Base-by-base conservation (phyloP, 202 grass and related monocot species). In the Bolboschoenoplectus hybrid region DNA sequence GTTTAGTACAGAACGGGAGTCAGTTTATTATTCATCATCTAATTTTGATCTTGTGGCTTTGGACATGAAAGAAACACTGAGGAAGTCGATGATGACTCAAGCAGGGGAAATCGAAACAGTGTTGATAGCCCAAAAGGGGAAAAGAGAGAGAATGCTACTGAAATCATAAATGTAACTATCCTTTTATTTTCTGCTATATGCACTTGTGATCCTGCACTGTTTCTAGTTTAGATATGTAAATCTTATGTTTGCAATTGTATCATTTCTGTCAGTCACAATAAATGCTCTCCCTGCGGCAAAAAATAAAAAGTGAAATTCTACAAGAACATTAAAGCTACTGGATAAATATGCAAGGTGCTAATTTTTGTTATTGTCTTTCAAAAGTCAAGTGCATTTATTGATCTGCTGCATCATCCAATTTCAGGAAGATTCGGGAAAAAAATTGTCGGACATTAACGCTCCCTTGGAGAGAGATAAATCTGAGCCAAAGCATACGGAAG, bases 391-490 rank as follows among this genome's bases (percentile, higher is more conserved):
- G 8, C 53, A 60, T 80, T 80, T 58, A 79, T 41, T 79, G 20
- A 60, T 61, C 16, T 19, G 11, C 53, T 39, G 35, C 35, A 56
- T 60, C 34, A 3, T 66, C 63, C 57, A 82, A 32, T 63, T 92
- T 67, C 88, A 97, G 97, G 90, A 89, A 45, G 79, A 91, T 89
- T 91, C 81, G 83, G 85, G 65, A 62, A 93, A 91, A 86, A 87
- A 89, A 11, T 58, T 81, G 60, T 87, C 81, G 49, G 85, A 76
- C 80, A 79, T 51, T 79, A 88, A 91, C 76, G 86, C 81, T 66
- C 43, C 61, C 17, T 68, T 63, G 51, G 41, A 12, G 82, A 70
- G 81, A 38, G 61, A 85, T 86, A 89, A 86, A 82, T 88, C 60
- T 81, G 84, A 80, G 32, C 73, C 77, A 77, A 85, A 75, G 82